These are phyloP conservation scores for Nevesoporus exiguus DNA, from an alignment of 768 basidiomycete species.

Conservation along the genomic window DNA sequence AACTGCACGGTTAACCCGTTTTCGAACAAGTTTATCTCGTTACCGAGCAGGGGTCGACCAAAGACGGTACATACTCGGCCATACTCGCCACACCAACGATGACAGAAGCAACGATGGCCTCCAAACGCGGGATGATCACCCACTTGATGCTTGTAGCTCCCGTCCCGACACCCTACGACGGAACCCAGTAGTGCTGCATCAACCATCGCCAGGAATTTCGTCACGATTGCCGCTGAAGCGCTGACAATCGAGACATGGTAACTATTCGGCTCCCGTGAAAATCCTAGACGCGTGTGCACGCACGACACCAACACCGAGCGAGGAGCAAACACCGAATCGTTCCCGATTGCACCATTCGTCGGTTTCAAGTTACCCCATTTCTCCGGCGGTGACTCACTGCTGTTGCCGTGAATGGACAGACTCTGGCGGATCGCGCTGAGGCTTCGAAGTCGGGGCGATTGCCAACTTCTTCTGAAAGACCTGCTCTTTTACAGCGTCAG, in stretches of 20 bases:
- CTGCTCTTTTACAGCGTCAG: no score
- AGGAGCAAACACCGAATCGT: conserved; percentile 1
- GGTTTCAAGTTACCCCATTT: no score
- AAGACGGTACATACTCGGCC: no score
- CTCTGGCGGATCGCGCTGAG: neutral
- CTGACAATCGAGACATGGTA: neutral
- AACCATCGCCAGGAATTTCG: neutral
- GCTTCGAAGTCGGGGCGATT: neutral
- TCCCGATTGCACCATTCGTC: neutral
- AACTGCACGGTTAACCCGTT: neutral
- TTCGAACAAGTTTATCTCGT: neutral
- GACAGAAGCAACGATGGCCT: neutral
- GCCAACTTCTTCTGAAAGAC: no score
- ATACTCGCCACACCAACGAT: neutral
- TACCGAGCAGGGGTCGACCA: no score
- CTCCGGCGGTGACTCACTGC: no score
- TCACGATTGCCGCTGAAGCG: neutral
- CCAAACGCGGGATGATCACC: no score
- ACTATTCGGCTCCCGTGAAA: neutral
- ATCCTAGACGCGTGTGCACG: neutral
- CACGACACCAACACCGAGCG: neutral
- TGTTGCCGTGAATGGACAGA: no score
- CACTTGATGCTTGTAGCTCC: no score
- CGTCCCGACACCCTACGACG: neutral
- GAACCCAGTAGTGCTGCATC: neutral